Evolutionary conservation across 179 eudicot genomes (phyloP).

Genomic region (Actinidia chinensis): DNA sequence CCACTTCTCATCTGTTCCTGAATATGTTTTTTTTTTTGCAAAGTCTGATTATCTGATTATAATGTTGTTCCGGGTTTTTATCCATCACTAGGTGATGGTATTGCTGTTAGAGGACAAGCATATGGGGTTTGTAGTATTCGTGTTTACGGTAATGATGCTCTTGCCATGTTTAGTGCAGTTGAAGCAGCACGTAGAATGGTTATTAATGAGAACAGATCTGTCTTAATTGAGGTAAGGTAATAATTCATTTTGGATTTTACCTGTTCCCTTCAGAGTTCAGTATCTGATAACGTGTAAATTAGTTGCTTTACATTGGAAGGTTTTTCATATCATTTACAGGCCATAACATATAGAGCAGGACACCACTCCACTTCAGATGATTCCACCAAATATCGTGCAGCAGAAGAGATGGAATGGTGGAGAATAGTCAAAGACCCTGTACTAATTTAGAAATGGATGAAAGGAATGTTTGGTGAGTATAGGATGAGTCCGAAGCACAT

Average conservation of each 20-base stretch:
- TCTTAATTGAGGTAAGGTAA: conserved; percentile 59
- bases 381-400: conserved; percentile 68
- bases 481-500: conserved; percentile 57
- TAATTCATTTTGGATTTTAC: not conserved
- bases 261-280: not conserved
- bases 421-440: conserved; percentile 50
- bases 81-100: conserved; percentile 64
- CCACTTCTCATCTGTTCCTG: not conserved
- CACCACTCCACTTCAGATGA: conserved; percentile 92
- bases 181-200: conserved; percentile 59
- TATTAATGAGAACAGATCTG: conserved; percentile 50
- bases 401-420: conserved; percentile 71
- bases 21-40: not conserved
- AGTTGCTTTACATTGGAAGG: not conserved
- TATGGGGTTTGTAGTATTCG: conserved; percentile 77
- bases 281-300: too few relatives aligned
- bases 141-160: conserved; percentile 83
- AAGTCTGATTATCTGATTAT: not conserved
- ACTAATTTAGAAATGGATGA: conserved; percentile 63
- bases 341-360: conserved; percentile 71
- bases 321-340: conserved; percentile 34
- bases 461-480: conserved; percentile 69
- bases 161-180: conserved; percentile 69
- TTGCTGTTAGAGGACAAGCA: conserved; percentile 69
- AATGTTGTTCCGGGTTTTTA: conserved; percentile 27